Evolutionary conservation across 371 early-diverging fungal species (phyloP).

Genomic region (Sporodiniella umbellata): DNA sequence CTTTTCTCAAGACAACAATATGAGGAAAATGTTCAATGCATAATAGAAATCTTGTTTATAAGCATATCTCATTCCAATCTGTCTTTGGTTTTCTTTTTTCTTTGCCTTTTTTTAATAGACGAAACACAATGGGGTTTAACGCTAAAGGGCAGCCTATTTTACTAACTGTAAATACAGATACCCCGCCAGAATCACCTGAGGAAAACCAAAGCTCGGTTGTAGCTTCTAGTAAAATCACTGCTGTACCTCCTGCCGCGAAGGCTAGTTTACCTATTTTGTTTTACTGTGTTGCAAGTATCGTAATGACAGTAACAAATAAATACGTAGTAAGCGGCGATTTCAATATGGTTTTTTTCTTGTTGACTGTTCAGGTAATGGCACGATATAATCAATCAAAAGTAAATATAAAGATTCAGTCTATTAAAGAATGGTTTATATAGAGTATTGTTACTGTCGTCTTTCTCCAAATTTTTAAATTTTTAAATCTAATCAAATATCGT

Average conservation of each 20-base stretch:
- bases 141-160: not conserved
- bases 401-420: not conserved
- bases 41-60: not conserved
- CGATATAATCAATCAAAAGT: not conserved
- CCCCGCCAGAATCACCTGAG: conserved; percentile 5
- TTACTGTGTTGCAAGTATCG: conserved; percentile 89
- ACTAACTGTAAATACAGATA: conserved; percentile 10
- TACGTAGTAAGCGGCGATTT: conserved; percentile 86
- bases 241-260: conserved; percentile 17
- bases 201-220: conserved; percentile 7
- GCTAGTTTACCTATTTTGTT: conserved; percentile 64
- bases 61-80: not conserved
- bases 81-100: not conserved
- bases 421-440: conserved; percentile 6
- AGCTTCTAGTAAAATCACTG: conserved; percentile 14
- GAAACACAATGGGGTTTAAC: not conserved
- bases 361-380: conserved; percentile 75
- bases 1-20: not conserved
- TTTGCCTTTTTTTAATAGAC: not conserved
- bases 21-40: not conserved
- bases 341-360: conserved; percentile 88
- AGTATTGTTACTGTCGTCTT: conserved; percentile 37
- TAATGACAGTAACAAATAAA: conserved; percentile 97
- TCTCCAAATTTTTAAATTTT: conserved; percentile 53
- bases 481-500: conserved; percentile 67